These are phyloP conservation scores for Metschnikowia borealis DNA, from an alignment of 805 yeast genomes.

Conservation along the genomic window DNA sequence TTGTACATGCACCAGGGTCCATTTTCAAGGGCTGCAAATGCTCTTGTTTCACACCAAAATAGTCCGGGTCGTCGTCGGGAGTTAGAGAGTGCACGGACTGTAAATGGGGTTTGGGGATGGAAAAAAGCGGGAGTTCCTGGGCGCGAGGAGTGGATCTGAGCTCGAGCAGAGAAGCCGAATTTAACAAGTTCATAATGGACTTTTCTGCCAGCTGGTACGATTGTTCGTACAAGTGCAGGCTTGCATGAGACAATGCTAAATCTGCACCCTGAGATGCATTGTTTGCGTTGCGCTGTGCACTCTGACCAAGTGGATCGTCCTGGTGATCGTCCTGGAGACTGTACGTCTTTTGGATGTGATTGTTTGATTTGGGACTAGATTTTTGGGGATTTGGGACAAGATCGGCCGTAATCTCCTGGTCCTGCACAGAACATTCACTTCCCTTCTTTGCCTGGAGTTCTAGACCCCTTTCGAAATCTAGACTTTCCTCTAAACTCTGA, in stretches of 20 bases:
- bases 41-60: neutral
- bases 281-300: neutral
- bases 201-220: slow-evolving; percentile 35
- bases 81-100: slow-evolving; percentile 1
- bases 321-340: too few species aligned
- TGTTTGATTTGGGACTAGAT: too few species aligned
- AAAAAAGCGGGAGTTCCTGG: neutral
- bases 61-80: neutral
- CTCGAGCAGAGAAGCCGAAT: slow-evolving; percentile 19
- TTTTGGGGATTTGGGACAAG: neutral
- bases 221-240: slow-evolving; percentile 7
- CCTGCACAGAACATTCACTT: too few species aligned
- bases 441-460: too few species aligned
- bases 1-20: neutral
- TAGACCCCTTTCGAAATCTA: neutral
- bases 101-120: neutral
- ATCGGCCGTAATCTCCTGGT: too few species aligned
- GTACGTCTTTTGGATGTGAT: too few species aligned
- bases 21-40: neutral
- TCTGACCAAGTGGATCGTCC: too few species aligned
- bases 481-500: neutral
- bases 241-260: neutral
- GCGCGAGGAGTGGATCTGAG: neutral
- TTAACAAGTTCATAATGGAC: slow-evolving; percentile 37
- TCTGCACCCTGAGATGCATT: neutral